Percentiles rank a stretch among this genome's conserved stretches.
These are phyloP conservation scores for Solanum megistacrolobum DNA, from an alignment of 257 asterid genomes.

Conservation along the genomic window DNA sequence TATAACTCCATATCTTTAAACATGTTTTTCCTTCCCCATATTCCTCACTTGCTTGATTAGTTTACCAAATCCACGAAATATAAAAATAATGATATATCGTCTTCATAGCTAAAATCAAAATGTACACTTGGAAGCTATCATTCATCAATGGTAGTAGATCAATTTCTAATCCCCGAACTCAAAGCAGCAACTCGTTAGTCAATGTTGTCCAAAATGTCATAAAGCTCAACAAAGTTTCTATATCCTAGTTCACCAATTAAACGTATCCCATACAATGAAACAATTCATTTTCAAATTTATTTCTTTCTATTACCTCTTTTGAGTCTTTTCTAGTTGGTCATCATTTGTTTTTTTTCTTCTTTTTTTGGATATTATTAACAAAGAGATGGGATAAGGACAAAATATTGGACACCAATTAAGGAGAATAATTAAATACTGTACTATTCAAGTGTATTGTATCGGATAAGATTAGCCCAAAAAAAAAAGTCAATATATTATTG, in stretches of 20 bases:
- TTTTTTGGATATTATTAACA: too few relatives aligned
- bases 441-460: background rate
- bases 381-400: too few relatives aligned
- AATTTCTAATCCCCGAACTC: too few relatives aligned
- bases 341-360: background rate
- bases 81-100: too few relatives aligned
- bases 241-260: background rate
- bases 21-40: too few relatives aligned
- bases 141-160: too few relatives aligned
- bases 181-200: too few relatives aligned
- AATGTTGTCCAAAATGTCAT: too few relatives aligned
- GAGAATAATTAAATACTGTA: background rate
- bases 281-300: background rate
- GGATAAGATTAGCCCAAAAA: background rate
- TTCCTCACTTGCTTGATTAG: too few relatives aligned
- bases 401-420: background rate
- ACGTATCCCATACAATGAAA: background rate
- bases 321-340: background rate
- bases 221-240: background rate
- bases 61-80: too few relatives aligned
- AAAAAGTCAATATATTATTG: background rate
- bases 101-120: too few relatives aligned
- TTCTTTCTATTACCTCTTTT: background rate
- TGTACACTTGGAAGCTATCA: background rate
- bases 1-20: too few relatives aligned